Base-by-base conservation (phyloP, 2,329 filamentous ascomycete genomes). In the Penicillium polonicum region DNA sequence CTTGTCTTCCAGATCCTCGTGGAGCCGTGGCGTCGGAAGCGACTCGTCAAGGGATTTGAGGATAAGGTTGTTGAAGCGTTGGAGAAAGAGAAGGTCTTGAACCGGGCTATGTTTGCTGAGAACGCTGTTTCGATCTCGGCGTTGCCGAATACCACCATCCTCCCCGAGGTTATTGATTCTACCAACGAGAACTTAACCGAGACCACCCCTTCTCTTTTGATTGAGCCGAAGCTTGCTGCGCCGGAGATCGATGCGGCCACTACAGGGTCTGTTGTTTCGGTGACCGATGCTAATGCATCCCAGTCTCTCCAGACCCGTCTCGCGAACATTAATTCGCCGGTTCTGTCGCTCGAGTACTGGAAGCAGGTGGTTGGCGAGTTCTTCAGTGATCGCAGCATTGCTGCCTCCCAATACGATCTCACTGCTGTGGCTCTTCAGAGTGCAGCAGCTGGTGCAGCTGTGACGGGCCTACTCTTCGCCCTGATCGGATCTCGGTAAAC, bases 1-100 rank as follows among this genome's bases (percentile, higher is more conserved):
- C 76, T 99, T 52, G 82, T 92, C 19, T 87, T 95, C 66, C 88
- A 97, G 76, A 88, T 96, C 66, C 86, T 94, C 21, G 88, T 96
- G 60, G 93, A 99, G 81, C 94, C 94, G 4, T 97, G 93, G 91
- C 86, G 92, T 66, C 82, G 94, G 66, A 82, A 80, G 70, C 82
- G 91, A 67, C 83, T 99, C 60, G 91, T 97, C 57, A 85, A 83
- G 65, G 92, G 89, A 25, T 91, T 94, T 66, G 89, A 91, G 64
- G 88, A 91, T 67, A 87, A 92, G 74, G 88, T 92, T 56, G 81
- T 83, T 61, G 82, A 84, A 65, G 86, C 86, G 2, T 72, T 90
- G 52, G 88, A 90, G 68, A 88, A 91, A 72, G 86, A 88, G 76
- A 82, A 85, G 39, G 78, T 55, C 13, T n/a, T 69, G 21, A 64